A percentile compares a stretch with the other conserved stretches of the same genome.
phyloP scores from a whole-genome alignment of 192 early-diverging fungal species.

The Phycomyces nitens region DNA sequence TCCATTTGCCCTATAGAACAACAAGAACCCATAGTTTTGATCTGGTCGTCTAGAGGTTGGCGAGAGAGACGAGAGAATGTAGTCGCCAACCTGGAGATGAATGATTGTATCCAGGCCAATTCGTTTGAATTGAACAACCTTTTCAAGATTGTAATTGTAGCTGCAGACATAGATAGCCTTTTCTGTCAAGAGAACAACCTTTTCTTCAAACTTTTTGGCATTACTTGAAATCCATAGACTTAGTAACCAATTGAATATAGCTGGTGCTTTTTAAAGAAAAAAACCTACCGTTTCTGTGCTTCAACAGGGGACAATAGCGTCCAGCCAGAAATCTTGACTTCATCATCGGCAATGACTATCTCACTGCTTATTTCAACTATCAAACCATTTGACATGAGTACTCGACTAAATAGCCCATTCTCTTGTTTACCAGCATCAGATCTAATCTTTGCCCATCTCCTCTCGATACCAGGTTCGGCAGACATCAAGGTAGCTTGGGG shows the following conservation, averaged over 20 bases:
- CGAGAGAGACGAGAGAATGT: constrained; percentile 37
- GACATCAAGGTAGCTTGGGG: constrained; percentile 24
- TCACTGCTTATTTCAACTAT: constrained; percentile 49
- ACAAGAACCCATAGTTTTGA: constrained; percentile 51
- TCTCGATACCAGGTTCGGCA: constrained; percentile 41
- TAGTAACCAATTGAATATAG: background rate
- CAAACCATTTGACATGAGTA: too few species aligned
- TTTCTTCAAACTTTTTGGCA: constrained; percentile 51
- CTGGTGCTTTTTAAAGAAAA: background rate
- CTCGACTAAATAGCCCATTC: too few species aligned
- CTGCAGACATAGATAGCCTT: constrained; percentile 67
- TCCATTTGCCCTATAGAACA: constrained; percentile 43
- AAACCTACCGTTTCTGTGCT: constrained; percentile 40
- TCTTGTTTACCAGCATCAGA: constrained; percentile 43
- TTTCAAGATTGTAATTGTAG: constrained; percentile 65
- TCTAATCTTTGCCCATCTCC: constrained; percentile 36
- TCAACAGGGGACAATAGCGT: constrained; percentile 55
- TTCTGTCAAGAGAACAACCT: constrained; percentile 61
- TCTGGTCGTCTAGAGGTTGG: constrained; percentile 30
- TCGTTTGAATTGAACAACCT: constrained; percentile 61
- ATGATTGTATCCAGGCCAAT: constrained; percentile 54
- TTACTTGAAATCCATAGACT: constrained; percentile 3
- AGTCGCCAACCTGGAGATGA: constrained; percentile 56
- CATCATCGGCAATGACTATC: constrained; percentile 64
- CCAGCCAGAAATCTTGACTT: constrained; percentile 57